These are phyloP conservation scores for Nicotiana knightiana DNA, from an alignment of 257 asterid genomes.

Conservation along the genomic window DNA sequence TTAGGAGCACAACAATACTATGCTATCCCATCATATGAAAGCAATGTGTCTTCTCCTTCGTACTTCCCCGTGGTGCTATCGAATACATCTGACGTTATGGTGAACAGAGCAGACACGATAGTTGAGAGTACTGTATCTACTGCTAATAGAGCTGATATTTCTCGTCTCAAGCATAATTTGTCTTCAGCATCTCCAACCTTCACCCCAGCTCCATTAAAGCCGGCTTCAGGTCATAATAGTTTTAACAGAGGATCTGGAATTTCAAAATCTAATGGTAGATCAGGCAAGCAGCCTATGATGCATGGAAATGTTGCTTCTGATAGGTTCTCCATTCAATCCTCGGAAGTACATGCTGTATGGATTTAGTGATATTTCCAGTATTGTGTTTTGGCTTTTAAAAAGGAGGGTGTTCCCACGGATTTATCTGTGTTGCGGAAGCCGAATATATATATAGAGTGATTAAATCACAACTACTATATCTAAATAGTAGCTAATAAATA, in stretches of 20 bases:
- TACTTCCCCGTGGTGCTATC: constrained; percentile 47
- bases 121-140: constrained; percentile 27
- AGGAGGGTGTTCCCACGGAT: background rate
- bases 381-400: background rate
- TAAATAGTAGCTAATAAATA: no score
- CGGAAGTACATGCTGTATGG: constrained; percentile 40
- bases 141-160: constrained; percentile 36
- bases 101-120: constrained; percentile 35
- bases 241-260: constrained; percentile 33
- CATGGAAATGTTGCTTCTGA: constrained; percentile 29
- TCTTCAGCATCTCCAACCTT: constrained; percentile 43
- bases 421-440: no score
- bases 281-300: constrained; percentile 40
- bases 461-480: no score
- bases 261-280: constrained; percentile 28
- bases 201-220: constrained; percentile 24
- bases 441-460: no score
- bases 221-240: constrained; percentile 34
- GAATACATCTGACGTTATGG: constrained; percentile 37
- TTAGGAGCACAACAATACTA: constrained; percentile 52
- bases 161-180: constrained; percentile 32
- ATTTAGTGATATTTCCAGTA: background rate
- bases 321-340: constrained; percentile 27
- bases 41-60: constrained; percentile 36
- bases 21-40: constrained; percentile 54